These are phyloP conservation scores for Kalmusia sp. DNA, from an alignment of 2,329 filamentous ascomycete species.

Conservation along the genomic window DNA sequence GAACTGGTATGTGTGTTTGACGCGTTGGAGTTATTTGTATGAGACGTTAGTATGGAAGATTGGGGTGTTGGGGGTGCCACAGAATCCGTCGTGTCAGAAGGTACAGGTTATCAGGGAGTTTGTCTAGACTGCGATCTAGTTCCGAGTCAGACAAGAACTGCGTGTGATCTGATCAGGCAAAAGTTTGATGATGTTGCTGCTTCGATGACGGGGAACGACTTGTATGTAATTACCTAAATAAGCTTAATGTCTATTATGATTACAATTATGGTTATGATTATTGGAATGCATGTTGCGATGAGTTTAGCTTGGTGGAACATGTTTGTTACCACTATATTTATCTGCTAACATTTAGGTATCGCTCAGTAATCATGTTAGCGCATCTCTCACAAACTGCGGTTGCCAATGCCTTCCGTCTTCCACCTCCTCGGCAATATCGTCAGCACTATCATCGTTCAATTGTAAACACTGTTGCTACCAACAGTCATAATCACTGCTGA, in stretches of 20 bases:
- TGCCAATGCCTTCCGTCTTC: no score
- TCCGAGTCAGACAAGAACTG: no score
- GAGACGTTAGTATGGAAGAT: constrained; percentile 51
- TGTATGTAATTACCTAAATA: neutral
- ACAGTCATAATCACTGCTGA: no score
- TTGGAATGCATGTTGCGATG: no score
- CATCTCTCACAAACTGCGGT: no score
- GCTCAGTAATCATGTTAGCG: no score
- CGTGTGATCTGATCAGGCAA: neutral
- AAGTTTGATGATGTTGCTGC: neutral
- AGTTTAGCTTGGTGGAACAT: no score
- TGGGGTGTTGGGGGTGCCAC: constrained; percentile 40
- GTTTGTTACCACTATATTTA: no score
- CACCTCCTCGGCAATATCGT: no score
- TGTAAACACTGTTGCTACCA: no score
- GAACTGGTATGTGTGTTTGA: constrained; percentile 54
- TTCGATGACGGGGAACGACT: neutral
- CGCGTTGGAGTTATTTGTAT: constrained; percentile 46
- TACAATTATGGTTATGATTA: neutral
- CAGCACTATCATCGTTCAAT: no score
- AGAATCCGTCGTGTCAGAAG: constrained; percentile 54
- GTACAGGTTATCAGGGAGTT: constrained; percentile 47
- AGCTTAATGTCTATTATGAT: neutral
- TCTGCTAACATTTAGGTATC: no score
- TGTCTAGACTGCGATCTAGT: constrained; percentile 7